Evolutionary conservation across 1,284 basidiomycete species (phyloP).

Genomic region (Gomphus sp.): DNA sequence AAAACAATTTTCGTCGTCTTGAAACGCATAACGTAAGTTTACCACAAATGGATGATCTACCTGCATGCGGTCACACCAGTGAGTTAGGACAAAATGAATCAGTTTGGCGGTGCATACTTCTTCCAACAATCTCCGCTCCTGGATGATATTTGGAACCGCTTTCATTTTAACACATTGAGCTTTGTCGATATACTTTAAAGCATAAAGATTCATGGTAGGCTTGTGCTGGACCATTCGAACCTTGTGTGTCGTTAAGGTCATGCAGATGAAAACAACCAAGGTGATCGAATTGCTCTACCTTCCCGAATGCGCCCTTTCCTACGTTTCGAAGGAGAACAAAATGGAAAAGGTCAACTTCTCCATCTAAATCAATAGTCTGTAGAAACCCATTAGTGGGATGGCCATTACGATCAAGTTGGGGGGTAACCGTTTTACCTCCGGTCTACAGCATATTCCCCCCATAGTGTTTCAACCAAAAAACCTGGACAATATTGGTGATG

Average conservation of each 20-base stretch:
- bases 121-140: conserved; percentile 83
- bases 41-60: conserved; percentile 93
- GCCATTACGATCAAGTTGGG: neutral
- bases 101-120: conserved; percentile 20
- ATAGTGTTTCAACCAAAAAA: neutral
- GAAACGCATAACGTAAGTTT: conserved; percentile 93
- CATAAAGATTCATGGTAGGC: conserved; percentile 85
- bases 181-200: conserved; percentile 98
- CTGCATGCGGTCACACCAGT: conserved; percentile 28
- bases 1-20: conserved; percentile 97
- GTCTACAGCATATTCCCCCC: conserved; percentile 1
- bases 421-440: neutral
- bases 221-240: conserved; percentile 93
- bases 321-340: conserved; percentile 91
- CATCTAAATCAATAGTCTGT: conserved; percentile 85
- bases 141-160: conserved; percentile 90
- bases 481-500: no score
- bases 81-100: neutral
- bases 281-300: conserved; percentile 39
- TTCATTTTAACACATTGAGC: conserved; percentile 85
- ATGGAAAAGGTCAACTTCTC: conserved; percentile 91
- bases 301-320: conserved; percentile 97
- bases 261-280: neutral
- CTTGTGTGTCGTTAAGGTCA: conserved; percentile 19
- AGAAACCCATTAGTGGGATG: neutral